phyloP scores from a whole-genome alignment of 177 flowering plant species.

The Vitis hybrid region DNA sequence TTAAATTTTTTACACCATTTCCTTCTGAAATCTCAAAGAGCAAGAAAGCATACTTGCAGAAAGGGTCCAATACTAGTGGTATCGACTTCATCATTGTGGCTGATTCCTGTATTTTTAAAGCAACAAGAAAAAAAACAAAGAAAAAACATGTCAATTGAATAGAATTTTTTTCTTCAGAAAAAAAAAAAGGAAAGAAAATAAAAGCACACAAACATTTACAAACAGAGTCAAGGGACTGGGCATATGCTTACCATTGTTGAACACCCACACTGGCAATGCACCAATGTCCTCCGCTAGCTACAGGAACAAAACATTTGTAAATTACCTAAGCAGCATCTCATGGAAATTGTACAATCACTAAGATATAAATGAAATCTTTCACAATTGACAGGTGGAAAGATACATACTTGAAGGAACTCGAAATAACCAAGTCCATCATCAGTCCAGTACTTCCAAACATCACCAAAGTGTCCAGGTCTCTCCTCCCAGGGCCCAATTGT shows the following conservation, averaged over 20 bases:
- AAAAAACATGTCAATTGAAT: constrained; percentile 2
- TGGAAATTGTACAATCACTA: background rate
- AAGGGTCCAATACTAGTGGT: constrained; percentile 69
- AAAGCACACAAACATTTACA: too few relatives aligned
- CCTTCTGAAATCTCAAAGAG: background rate
- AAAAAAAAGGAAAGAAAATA: background rate
- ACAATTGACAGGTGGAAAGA: background rate
- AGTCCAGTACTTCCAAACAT: constrained; percentile 97
- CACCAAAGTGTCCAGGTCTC: constrained; percentile 95
- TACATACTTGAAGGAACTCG: constrained; percentile 83
- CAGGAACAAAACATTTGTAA: constrained; percentile 14
- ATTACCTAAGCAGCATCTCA: background rate
- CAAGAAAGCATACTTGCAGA: constrained; percentile 55
- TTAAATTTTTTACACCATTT: background rate
- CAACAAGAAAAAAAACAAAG: background rate
- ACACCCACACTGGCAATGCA: constrained; percentile 82
- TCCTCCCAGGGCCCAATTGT: constrained; percentile 94
- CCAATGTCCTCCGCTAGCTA: constrained; percentile 92
- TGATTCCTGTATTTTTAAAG: constrained; percentile 55
- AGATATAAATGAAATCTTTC: background rate
- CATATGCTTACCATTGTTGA: constrained; percentile 70
- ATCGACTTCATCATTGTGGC: constrained; percentile 76
- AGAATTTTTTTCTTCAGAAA: background rate
- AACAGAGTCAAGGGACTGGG: background rate
- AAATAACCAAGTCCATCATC: constrained; percentile 94